Evolutionary conservation across 495 filamentous ascomycete species (phyloP), one percentile per base, ranked within the genome.

Genomic region (Penicillium dipodomyicola): DNA sequence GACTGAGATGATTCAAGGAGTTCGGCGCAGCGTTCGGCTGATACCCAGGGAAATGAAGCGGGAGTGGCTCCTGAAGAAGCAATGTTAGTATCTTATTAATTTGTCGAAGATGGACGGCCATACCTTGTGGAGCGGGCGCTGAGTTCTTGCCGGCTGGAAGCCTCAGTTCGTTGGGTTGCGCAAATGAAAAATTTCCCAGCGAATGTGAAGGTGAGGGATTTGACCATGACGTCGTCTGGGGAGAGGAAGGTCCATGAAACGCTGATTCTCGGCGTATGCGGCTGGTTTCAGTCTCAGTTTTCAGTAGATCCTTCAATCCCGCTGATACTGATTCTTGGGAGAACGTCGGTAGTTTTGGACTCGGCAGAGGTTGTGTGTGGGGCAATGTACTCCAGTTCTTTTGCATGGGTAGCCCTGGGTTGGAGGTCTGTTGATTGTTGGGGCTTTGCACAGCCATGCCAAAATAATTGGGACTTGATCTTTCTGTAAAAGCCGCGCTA

Each of bases 381-480:
- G 88, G 85, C 10, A 84, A 80, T 12, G 84, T 77, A 56, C 87
- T 88, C 86, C 87, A 92, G 72, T 87, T 87, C 60, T 84, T 82
- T 55, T 81, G 82, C 7, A 73, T 58, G 47, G 81, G 70, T 8
- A 84, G 77, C 19, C 84, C 72, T 41, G 78, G 73, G 46, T 77
- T 78, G 2, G 87, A 87, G 47, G 84, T 79, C 51, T 81, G 76
- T n/a, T 80, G 70, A 59, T 88, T 75, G 23, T 88, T 75, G 22
- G 71, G 56, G 30, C 81, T 76, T 41, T 93, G 87, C 50, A 88
- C 72, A 29, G 78, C 73, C 46, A 94, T 78, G 44, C 86, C 87
- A 61, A 96, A 96, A 70, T 96, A 96, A 66, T 87, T 90, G 19
- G 90, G 87, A 65, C 87, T 90, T 19, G 86, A 67, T 6, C 79